A percentile compares a stretch with the other conserved stretches of the same genome.
phyloP scores from a whole-genome alignment of 192 early-diverging fungal species.

The Coemansia sp. region DNA sequence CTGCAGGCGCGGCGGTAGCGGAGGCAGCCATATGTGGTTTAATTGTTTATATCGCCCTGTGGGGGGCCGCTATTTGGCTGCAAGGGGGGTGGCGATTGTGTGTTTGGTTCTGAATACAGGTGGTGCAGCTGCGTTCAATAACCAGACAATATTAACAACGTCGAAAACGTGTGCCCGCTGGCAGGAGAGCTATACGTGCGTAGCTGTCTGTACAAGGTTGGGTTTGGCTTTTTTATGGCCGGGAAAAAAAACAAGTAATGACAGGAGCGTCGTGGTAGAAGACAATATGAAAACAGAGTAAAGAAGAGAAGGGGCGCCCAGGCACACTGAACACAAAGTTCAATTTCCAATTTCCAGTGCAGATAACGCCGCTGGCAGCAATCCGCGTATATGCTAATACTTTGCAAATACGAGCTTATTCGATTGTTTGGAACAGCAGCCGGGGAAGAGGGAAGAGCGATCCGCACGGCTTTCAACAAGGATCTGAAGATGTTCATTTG shows the following conservation, averaged over 20 bases:
- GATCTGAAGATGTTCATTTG: constrained; percentile 5
- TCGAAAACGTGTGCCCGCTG: background rate
- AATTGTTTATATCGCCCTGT: background rate
- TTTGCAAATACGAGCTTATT: background rate
- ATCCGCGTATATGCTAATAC: background rate
- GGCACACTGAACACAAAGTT: background rate
- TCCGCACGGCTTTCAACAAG: constrained; percentile 7
- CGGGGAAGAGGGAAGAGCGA: background rate
- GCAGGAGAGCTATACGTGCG: too few relatives aligned
- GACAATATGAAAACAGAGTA: background rate
- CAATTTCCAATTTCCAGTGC: constrained; percentile 8
- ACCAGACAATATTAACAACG: background rate
- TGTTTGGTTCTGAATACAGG: background rate
- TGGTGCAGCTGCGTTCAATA: background rate
- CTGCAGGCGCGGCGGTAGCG: background rate
- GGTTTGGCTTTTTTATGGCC: background rate
- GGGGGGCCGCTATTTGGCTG: background rate
- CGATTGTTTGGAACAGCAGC: background rate
- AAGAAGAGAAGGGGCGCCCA: background rate
- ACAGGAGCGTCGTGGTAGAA: background rate
- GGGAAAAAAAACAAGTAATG: background rate
- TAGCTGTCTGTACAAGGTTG: background rate
- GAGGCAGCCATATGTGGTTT: background rate
- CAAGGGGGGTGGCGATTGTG: background rate
- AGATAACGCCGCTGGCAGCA: background rate